Evolutionary conservation across 179 eudicot genomes (phyloP), one percentile per base, ranked within the genome.

Genomic region (Camellia oleifera): DNA sequence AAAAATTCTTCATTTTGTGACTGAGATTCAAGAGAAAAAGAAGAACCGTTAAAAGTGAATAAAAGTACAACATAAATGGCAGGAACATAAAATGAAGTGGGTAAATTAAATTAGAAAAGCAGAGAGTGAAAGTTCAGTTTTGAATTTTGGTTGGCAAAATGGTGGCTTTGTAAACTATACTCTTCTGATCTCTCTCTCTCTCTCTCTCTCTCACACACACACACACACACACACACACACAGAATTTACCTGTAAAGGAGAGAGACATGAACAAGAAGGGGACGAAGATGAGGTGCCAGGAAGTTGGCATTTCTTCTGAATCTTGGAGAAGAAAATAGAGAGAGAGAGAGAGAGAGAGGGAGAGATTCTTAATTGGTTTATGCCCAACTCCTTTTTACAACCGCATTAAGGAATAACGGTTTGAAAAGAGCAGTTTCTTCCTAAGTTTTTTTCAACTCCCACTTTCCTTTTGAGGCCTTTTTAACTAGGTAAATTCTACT

Each of bases 221-320:
- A 7, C 52, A 32, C 32, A 67, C 18, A 70, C 4, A 6, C 10
- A 26, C 4, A 74, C 4, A 44, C 6, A 7, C 52, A 32, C 32
- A 67, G 65, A 17, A 20, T 1, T 14, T 26, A 78, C 81, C 76
- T 70, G 76, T 5, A 14, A 20, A 58, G 44, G 75, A 58, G 57
- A 70, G 14, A 46, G 8, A 42, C 45, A 70, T 56, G 23, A 44
- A 70, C n/a, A 69, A 44, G 45, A 5, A 11, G 56, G 57, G 10
- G 79, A 77, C 26, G 69, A 69, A 69, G 68, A 78, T 46, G 68
- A 72, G 76, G 58, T 70, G 26, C 46, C 3, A 56, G 45, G 68
- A 20, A 68, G 65, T 78, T 56, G 81, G 54, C 81, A 78, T 78
- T 58, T 78, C 32, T 15, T 77, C 72, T 77, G 69, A 45, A n/a